Percentiles rank a stretch among this genome's conserved stretches.
Conservation (phyloP, 108 stramenopile species). For the Epithemia pelagica region DNA sequence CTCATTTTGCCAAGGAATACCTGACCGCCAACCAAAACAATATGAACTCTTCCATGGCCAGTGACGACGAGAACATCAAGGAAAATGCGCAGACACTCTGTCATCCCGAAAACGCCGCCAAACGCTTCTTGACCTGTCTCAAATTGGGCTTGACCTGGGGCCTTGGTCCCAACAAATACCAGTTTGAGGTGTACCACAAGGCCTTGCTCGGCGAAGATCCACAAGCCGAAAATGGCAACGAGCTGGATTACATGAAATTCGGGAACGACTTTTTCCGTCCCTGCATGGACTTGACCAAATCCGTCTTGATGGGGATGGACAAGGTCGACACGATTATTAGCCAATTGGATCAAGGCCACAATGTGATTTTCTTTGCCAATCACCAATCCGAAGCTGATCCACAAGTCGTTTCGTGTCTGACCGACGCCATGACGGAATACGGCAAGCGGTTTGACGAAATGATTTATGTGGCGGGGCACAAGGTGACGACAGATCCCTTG, state of each 20-base stretch:
- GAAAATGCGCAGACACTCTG: constrained; percentile 23
- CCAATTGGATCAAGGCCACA: constrained; percentile 74
- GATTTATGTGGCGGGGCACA: constrained; percentile 91
- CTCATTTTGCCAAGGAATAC: constrained; percentile 77
- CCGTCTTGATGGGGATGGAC: constrained; percentile 69
- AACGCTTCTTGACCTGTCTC: constrained; percentile 52
- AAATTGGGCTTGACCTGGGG: constrained; percentile 63
- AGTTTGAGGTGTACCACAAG: constrained; percentile 60
- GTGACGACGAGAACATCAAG: constrained; percentile 11
- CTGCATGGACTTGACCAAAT: constrained; percentile 66
- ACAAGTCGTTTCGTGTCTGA: constrained; percentile 69
- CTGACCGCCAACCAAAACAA: constrained; percentile 34
- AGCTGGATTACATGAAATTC: constrained; percentile 73
- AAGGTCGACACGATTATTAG: constrained; percentile 61
- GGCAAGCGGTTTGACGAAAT: constrained; percentile 57
- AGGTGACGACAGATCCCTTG: constrained; percentile 86
- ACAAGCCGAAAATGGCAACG: constrained; percentile 37
- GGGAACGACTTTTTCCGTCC: constrained; percentile 92
- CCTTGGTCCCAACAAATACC: constrained; percentile 42
- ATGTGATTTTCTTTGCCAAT: constrained; percentile 91
- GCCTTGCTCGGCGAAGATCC: constrained; percentile 59
- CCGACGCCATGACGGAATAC: constrained; percentile 60
- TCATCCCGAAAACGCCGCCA: constrained; percentile 21
- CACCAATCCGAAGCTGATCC: constrained; percentile 97
- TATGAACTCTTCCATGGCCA: constrained; percentile 5